Base-by-base conservation (phyloP, 352 stramenopile species). In the Thalassiosira livingstoniorum region DNA sequence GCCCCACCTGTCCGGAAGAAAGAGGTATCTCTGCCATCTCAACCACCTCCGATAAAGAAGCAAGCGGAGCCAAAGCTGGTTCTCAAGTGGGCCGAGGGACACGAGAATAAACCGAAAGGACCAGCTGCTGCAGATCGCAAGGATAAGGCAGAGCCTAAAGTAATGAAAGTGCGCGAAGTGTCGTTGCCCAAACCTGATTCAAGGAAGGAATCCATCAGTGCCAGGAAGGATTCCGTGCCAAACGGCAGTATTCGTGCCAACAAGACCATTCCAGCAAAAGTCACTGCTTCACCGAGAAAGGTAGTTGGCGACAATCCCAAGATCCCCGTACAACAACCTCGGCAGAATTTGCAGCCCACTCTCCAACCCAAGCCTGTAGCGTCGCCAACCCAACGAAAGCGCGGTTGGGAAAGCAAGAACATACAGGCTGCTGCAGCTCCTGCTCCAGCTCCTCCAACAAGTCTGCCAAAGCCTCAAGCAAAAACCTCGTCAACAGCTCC, bases 381-480 rank as follows among this genome's bases (percentile, higher is more conserved):
- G 10, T 45, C 74, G 45, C 68, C 80, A 25, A 27, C 63, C 4
- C 74, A 73, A 32, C 74, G 69, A 42, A 83, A 89, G 64, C 73
- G 87, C 51, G 83, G 87, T 37, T 92, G 87, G 87, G 87, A 92
- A 69, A 90, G 61, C 15, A 92, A 87, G 42, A 34, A 43, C 32
- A 25, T 66, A 10, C 27, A 42, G 25, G 21, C 42, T 32, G 62
- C 47, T 25, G 13, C 18, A 25, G 23, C 58, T 21, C 32, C 34
- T 4, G 23, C 58, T 45, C 43, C 64, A 43, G 27, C 43, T 31
- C 2, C 34, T 39, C 39, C 18, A 23, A 54, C 39, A 29, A 69
- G 43, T 69, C 65, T 67, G 21, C 45, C 57, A 4, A 62, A 60
- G 42, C 37, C 58, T 64, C 64, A 65, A n/a, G 61, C 75, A 78